Percentiles rank a stretch among this genome's conserved stretches.
Conservation (phyloP, 208 protist species). For the Acanthamoeba healyi region DNA sequence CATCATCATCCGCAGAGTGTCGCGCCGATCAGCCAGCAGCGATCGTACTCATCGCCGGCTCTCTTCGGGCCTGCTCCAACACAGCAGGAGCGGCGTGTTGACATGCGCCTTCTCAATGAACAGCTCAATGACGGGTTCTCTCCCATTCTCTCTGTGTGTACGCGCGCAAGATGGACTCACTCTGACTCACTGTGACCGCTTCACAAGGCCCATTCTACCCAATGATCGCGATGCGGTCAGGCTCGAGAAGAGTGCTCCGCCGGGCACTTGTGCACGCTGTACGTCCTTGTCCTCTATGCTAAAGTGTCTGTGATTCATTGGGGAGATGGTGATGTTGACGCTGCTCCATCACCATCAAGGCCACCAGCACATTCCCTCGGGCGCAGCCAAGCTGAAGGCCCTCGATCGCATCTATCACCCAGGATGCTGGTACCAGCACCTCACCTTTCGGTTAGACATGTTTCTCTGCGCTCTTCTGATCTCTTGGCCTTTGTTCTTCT, state of each 20-base stretch:
- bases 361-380: background rate
- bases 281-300: background rate
- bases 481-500: background rate
- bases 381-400: slow-evolving; percentile 9
- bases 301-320: too few relatives aligned
- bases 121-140: slow-evolving; percentile 2
- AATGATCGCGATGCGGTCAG: background rate
- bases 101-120: background rate
- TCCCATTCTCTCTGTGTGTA: background rate
- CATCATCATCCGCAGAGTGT: background rate
- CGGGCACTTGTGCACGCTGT: slow-evolving; percentile 1
- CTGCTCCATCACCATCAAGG: background rate
- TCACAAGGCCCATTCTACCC: background rate
- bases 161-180: background rate
- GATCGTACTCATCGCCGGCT: background rate
- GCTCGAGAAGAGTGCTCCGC: slow-evolving; percentile 8
- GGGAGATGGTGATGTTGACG: too few relatives aligned
- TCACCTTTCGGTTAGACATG: background rate
- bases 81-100: background rate
- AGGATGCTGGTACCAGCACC: background rate
- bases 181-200: background rate
- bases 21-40: background rate
- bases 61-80: background rate
- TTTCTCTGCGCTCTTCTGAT: background rate
- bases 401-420: slow-evolving; percentile 3